Percentiles rank a stretch among this genome's conserved stretches.
phyloP scores from a whole-genome alignment of 108 stramenopile genomes.

The Epithemia pelagica region DNA sequence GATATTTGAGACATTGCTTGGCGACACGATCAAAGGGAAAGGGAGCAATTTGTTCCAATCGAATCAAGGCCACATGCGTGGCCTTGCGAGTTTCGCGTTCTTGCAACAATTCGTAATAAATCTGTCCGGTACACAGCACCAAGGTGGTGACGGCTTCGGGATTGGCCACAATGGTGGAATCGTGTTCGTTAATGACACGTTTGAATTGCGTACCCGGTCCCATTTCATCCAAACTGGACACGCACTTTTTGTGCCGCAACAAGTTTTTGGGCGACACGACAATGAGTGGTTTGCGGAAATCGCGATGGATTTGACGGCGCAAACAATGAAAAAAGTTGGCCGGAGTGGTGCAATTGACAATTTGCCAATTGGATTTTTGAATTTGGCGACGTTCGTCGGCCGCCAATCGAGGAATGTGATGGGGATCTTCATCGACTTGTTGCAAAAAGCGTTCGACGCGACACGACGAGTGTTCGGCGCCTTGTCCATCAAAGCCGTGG shows the following conservation, averaged over 20 bases:
- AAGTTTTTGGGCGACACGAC: slow-evolving; percentile 96
- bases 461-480: slow-evolving; percentile 97
- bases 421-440: slow-evolving; percentile 93
- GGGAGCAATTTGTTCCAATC: slow-evolving; percentile 97
- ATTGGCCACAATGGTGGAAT: slow-evolving; percentile 60
- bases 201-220: slow-evolving; percentile 85
- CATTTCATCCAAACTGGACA: slow-evolving; percentile 88
- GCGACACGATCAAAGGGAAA: slow-evolving; percentile 97
- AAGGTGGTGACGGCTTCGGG: slow-evolving; percentile 85
- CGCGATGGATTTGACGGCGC: slow-evolving; percentile 96
- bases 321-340: slow-evolving; percentile 99
- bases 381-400: slow-evolving; percentile 89
- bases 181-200: slow-evolving; percentile 77
- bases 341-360: slow-evolving; percentile 96
- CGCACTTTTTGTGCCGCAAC: slow-evolving; percentile 83
- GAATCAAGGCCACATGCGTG: slow-evolving; percentile 89
- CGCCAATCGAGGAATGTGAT: slow-evolving; percentile 86
- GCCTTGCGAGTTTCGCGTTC: slow-evolving; percentile 78
- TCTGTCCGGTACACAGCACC: slow-evolving; percentile 94
- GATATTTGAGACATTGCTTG: slow-evolving; percentile 58
- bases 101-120: slow-evolving; percentile 95
- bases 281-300: slow-evolving; percentile 98
- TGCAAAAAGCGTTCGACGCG: slow-evolving; percentile 98
- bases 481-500: slow-evolving; percentile 99
- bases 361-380: slow-evolving; percentile 95